phyloP scores from a whole-genome alignment of 2,329 filamentous ascomycete genomes.

The Aphanoascus verrucosus region DNA sequence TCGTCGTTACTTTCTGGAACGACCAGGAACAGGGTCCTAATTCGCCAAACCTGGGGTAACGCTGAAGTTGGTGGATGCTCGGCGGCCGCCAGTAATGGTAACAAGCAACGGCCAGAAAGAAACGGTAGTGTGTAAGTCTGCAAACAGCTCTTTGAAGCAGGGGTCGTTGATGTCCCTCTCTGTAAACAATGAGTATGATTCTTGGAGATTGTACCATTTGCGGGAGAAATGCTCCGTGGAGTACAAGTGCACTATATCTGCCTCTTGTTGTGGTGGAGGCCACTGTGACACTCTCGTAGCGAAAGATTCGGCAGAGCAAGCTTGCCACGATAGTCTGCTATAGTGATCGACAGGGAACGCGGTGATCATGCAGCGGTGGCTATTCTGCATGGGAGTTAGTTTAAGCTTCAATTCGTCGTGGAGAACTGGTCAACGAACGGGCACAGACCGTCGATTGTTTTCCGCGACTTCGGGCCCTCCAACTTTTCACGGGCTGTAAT shows the following conservation, averaged over 20 bases:
- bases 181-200: not conserved
- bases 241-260: not conserved
- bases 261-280: not conserved
- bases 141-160: not conserved
- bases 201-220: not conserved
- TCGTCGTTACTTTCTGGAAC: conserved; percentile 7
- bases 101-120: not conserved
- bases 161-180: not conserved
- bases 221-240: not conserved
- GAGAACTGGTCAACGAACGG: conserved; percentile 3
- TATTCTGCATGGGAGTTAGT: conserved; percentile 5
- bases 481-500: not conserved
- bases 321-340: not conserved
- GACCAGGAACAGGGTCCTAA: conserved; percentile 6
- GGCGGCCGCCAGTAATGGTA: not conserved
- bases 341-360: conserved; percentile 11
- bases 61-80: not conserved
- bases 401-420: conserved; percentile 10
- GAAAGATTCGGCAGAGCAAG: not conserved
- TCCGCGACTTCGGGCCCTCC: conserved; percentile 7
- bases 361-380: conserved; percentile 6
- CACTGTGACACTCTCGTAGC: not conserved
- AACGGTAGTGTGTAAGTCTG: not conserved
- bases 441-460: conserved; percentile 10
- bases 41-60: conserved; percentile 9